Conservation (phyloP, 768 basidiomycete genomes). For the Mycena leptocephala region DNA sequence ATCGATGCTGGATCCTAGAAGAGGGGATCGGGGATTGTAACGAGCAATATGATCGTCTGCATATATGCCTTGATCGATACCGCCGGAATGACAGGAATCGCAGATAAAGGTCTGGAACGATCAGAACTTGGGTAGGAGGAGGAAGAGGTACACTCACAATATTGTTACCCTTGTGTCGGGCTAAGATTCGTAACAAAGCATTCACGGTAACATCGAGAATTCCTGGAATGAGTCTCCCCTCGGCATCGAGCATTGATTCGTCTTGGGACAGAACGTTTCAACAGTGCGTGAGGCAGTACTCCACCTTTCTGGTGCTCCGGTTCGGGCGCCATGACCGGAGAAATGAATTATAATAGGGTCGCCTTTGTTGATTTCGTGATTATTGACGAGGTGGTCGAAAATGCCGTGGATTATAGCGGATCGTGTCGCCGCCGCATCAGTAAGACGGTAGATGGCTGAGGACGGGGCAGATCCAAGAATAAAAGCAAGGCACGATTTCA, state of each 20-base stretch:
- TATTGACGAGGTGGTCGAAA: not conserved
- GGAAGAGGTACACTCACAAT: conserved; percentile 2
- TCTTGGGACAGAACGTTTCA: not conserved
- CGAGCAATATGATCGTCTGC: no score
- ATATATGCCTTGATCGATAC: not conserved
- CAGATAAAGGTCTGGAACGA: not conserved
- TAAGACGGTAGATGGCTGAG: not conserved
- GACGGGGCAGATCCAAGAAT: not conserved
- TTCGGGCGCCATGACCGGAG: not conserved
- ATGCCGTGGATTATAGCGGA: not conserved
- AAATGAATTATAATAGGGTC: not conserved
- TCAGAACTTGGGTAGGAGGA: not conserved
- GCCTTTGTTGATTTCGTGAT: not conserved
- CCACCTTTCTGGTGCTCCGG: not conserved
- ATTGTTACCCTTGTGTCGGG: conserved; percentile 16
- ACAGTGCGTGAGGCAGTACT: no score
- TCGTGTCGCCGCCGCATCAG: not conserved
- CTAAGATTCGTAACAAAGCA: conserved; percentile 5
- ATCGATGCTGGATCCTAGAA: not conserved
- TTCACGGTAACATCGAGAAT: conserved; percentile 22
- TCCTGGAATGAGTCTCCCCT: not conserved
- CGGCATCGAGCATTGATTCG: no score
- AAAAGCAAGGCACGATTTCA: not conserved
- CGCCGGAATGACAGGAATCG: not conserved
- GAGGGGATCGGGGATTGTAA: not conserved